A percentile compares a stretch with the other conserved stretches of the same genome.
Conservation (phyloP, 345 rosid species). For the Bruguiera gymnorhiza region DNA sequence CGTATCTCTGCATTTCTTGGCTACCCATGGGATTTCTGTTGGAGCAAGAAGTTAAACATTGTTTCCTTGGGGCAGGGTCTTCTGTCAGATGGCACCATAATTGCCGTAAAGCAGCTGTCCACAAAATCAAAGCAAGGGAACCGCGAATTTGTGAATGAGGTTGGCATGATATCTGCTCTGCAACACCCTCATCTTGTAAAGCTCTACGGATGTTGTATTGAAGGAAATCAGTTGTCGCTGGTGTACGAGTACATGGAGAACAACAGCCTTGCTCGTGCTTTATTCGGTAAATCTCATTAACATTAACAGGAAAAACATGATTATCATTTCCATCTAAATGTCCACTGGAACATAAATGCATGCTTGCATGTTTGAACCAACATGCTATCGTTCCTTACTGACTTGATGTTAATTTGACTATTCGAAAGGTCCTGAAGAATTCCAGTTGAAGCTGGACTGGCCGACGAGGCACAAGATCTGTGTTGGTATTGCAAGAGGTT, state of each 20-base stretch:
- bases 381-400: neutral
- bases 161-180: constrained; percentile 18
- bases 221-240: constrained; percentile 17
- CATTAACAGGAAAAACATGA: neutral
- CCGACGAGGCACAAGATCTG: constrained; percentile 13
- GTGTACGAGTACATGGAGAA: constrained; percentile 20
- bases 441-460: constrained; percentile 16
- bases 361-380: neutral
- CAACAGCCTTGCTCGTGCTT: constrained; percentile 18
- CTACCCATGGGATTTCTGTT: too few species aligned
- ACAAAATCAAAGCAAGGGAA: constrained; percentile 18
- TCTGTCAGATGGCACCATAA: constrained; percentile 15
- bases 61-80: constrained; percentile 14
- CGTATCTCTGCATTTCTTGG: too few species aligned
- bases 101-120: constrained; percentile 11
- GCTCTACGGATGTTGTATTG: constrained; percentile 17
- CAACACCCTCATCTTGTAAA: constrained; percentile 16
- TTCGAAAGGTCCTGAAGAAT: constrained; percentile 6
- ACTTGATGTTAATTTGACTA: neutral
- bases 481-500: constrained; percentile 15
- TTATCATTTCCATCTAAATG: neutral
- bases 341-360: neutral
- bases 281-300: constrained; percentile 8
- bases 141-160: constrained; percentile 17
- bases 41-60: too few species aligned